Evolutionary conservation across 495 filamentous ascomycete genomes (phyloP), one percentile per base, ranked within the genome.

Genomic region (Bryoglossum gracile): DNA sequence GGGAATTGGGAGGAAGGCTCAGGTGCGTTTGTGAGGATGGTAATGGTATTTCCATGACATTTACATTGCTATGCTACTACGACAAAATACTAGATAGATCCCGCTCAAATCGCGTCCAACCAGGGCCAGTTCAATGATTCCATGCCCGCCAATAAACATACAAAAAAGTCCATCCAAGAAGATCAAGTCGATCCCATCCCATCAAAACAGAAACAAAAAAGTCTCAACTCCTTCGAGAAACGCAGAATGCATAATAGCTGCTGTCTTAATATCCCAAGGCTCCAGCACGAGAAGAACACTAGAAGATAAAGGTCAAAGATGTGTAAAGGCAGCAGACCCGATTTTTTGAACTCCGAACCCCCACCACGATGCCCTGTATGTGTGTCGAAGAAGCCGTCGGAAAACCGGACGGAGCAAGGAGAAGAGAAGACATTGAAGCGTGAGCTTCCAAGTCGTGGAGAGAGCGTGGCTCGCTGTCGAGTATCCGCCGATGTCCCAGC

Each of bases 261-360:
- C n/a, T n/a, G n/a, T n/a, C n/a, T n/a, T n/a, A n/a, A n/a, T n/a
- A 30, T 13, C 26, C 26, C 26, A 30, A 30, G 26, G 13, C 26
- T n/a, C n/a, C n/a, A n/a, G n/a, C n/a, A n/a, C n/a, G n/a, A n/a
- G 13, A 30, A 5, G 26, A 30, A 30, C 26, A 30, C 26, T 30
- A 30, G 26, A 30, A 30, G 26, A n/a, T n/a, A n/a, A n/a, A n/a
- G n/a, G 5, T 13, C 26, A 23, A 32, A 37, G 46, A 36, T 41
- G 14, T 26, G 25, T 6, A 24, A 36, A 30, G 10, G n/a, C n/a
- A 39, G 4, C 5, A 17, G 19, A 41, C 21, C 33, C 40, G 24
- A 37, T 37, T 50, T 55, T n/a, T 45, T 50, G 34, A 50, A 55
- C 52, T 44, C 52, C 52, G 13, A 54, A 46, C 38, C 16, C 32